Base-by-base conservation (phyloP, 2,329 filamentous ascomycete genomes). In the Fusarium devonianum region DNA sequence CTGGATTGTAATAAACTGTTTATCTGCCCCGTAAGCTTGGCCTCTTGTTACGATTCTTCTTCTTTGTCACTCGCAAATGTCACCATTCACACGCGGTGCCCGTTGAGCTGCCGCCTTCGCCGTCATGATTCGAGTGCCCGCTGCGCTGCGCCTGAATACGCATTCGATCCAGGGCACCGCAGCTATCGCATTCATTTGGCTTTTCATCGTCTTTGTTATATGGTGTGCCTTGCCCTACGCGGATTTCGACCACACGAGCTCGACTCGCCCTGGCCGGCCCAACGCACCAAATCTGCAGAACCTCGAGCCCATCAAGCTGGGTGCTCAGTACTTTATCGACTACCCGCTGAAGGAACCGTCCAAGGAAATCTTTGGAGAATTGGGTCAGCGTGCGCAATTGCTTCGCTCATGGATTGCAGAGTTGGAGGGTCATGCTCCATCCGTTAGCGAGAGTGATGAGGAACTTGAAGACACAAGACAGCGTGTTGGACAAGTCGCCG, bases 361-460 rank as follows among this genome's bases (percentile, higher is more conserved):
- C 35, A 69, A 65, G 9, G 56, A 63, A 4, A 52, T 65, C 3
- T 72, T 72, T 41, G 69, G 69, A 26, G 62, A 71, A 32, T 25
- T 69, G 7, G 70, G 70, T 22, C 63, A 69, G 22, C 68, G 71
- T 0, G 64, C 52, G 13, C 39, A 51, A n/a, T 13, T 55, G 1
- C 37, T 49, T 4, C 30, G 56, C 18, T 50, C 44, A 3, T 64
- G 61, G 61, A 50, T 62, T 16, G 48, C 52, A 1, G 42, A 64
- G 44, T 29, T 60, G 22, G 48, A 45, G 23, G 29, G 22, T 2
- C 23, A 41, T 35, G 32, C 2, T 1, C 17, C 13, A 2, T n/a
- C 11, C n/a, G 7, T n/a, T 19, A 10, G 37, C 42, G 21, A 49
- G 10, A 35, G 13, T 1, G 16, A 6, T 1, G 28, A 36, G 13